Evolutionary conservation across 2,329 filamentous ascomycete species (phyloP).

Genomic region (Plectosphaerella sp.): DNA sequence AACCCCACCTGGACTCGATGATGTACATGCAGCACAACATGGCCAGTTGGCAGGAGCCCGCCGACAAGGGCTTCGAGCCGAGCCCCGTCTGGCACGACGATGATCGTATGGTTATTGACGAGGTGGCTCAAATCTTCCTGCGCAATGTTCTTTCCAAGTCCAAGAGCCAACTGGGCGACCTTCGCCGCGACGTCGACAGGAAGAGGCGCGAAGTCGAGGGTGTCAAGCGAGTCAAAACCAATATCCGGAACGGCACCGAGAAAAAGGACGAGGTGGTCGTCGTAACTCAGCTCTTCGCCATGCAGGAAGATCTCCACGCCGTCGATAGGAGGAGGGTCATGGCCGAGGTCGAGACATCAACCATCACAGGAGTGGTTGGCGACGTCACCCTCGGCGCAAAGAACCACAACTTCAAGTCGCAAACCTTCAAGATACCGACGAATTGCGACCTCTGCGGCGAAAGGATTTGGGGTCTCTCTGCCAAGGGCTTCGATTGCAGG

Average conservation of each 20-base stretch:
- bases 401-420: conserved; percentile 97
- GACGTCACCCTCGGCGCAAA: conserved; percentile 89
- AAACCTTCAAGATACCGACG: conserved; percentile 98
- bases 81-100: conserved; percentile 98
- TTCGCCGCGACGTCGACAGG: conserved; percentile 79
- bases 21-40: conserved; percentile 98
- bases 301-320: conserved; percentile 82
- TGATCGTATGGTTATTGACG: conserved; percentile 78
- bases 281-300: conserved; percentile 74
- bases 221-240: conserved; percentile 68
- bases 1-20: conserved; percentile 86
- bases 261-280: conserved; percentile 85
- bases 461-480: conserved; percentile 92
- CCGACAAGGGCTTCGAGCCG: conserved; percentile 83
- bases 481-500: conserved; percentile 92
- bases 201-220: conserved; percentile 82
- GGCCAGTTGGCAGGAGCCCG: conserved; percentile 74
- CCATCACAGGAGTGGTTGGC: conserved; percentile 85
- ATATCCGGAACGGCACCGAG: conserved; percentile 76
- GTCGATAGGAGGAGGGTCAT: conserved; percentile 79
- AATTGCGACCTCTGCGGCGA: conserved; percentile 97
- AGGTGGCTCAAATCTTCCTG: conserved; percentile 81
- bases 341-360: conserved; percentile 88
- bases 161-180: conserved; percentile 74
- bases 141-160: conserved; percentile 90